phyloP scores from a whole-genome alignment of 75 land plant genomes.

The Pinus tabuliformis region DNA sequence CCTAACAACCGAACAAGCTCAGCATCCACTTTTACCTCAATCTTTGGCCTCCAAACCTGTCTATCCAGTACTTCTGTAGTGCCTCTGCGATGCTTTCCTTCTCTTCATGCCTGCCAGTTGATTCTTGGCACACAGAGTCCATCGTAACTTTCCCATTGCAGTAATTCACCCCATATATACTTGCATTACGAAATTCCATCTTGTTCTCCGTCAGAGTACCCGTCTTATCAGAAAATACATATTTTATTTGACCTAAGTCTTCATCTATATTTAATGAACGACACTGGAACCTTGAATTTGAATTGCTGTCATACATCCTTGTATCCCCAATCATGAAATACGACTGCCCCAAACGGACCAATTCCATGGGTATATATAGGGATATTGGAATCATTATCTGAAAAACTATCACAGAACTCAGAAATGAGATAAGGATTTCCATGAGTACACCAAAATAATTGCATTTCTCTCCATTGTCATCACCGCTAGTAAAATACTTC shows the following conservation, averaged over 20 bases:
- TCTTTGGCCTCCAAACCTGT: constrained; percentile 53
- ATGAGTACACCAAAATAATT: constrained; percentile 69
- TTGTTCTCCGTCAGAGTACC: constrained; percentile 90
- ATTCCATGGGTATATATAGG: constrained; percentile 85
- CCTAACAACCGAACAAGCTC: constrained; percentile 42
- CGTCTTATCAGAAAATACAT: constrained; percentile 87
- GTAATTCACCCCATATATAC: constrained; percentile 64
- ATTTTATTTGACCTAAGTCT: constrained; percentile 83
- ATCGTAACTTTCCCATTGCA: constrained; percentile 10
- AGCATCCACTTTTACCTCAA: constrained; percentile 46
- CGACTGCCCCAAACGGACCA: constrained; percentile 85
- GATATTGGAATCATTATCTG: constrained; percentile 95
- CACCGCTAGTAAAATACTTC: constrained; percentile 20
- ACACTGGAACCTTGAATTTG: constrained; percentile 76
- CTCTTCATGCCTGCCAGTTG: constrained; percentile 9
- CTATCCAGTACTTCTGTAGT: constrained; percentile 39
- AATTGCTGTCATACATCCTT: constrained; percentile 67
- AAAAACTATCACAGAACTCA: constrained; percentile 79
- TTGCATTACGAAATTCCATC: constrained; percentile 82
- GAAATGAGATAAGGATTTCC: constrained; percentile 75
- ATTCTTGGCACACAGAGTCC: not conserved
- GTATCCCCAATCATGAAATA: constrained; percentile 89
- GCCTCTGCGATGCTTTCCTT: constrained; percentile 14
- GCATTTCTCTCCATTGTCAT: constrained; percentile 31
- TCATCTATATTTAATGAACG: constrained; percentile 90